A percentile compares a stretch with the other conserved stretches of the same genome.
Conservation (phyloP, 2,329 filamentous ascomycete species). For the Fusarium denticulatum region DNA sequence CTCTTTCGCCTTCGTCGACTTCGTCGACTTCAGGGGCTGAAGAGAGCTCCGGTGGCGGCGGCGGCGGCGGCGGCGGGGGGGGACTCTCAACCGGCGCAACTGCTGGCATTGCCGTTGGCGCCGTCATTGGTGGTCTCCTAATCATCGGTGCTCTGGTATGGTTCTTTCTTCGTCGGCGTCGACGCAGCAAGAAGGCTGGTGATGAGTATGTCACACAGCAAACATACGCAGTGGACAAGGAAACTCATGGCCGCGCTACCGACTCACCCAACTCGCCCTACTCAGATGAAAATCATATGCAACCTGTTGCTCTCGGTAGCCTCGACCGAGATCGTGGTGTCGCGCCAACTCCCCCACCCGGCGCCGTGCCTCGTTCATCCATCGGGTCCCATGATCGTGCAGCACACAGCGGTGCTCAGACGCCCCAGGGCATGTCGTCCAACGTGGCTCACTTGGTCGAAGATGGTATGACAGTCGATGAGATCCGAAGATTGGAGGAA, state of each 20-base stretch:
- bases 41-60: conserved; percentile 16
- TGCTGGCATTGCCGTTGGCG: conserved; percentile 59
- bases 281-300: conserved; percentile 52
- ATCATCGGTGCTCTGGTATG: conserved; percentile 54
- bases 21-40: background rate
- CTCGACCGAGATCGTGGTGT: conserved; percentile 15
- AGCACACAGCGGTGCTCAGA: conserved; percentile 33
- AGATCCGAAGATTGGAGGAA: conserved; percentile 65
- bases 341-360: conserved; percentile 13
- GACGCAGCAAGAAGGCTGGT: conserved; percentile 38
- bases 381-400: conserved; percentile 27
- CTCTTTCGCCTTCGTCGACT: background rate
- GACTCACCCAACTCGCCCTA: conserved; percentile 56
- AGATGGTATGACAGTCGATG: conserved; percentile 68
- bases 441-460: conserved; percentile 65
- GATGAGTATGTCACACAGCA: conserved; percentile 42
- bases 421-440: conserved; percentile 47
- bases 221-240: conserved; percentile 60
- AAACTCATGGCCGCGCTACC: conserved; percentile 49
- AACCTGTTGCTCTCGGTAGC: conserved; percentile 39
- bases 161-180: conserved; percentile 56
- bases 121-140: conserved; percentile 50
- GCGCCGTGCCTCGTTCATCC: conserved; percentile 26
- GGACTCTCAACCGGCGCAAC: conserved; percentile 56
- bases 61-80: conserved; percentile 35